Evolutionary conservation across 1,284 basidiomycete genomes (phyloP).

Genomic region (Melampsora americana): DNA sequence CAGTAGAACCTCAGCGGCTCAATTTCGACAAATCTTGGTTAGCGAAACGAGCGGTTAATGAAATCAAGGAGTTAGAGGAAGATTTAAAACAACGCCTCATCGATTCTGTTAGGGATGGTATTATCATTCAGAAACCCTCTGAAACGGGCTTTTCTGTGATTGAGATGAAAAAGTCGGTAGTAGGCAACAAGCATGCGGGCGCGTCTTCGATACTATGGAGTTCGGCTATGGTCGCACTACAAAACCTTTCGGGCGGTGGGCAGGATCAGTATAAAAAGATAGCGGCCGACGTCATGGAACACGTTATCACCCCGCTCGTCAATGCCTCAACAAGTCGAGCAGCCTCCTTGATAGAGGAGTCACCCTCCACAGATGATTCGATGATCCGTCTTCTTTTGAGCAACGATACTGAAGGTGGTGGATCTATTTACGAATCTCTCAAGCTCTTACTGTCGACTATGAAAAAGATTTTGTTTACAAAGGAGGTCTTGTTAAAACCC

Average conservation of each 20-base stretch:
- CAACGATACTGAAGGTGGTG: not conserved
- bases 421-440: slow-evolving; percentile 32
- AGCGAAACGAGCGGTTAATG: slow-evolving; percentile 25
- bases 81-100: slow-evolving; percentile 40
- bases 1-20: not conserved
- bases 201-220: slow-evolving; percentile 17
- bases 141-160: not conserved
- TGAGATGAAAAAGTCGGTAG: slow-evolving; percentile 15
- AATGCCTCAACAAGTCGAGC: not conserved
- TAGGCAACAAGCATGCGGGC: slow-evolving; percentile 4
- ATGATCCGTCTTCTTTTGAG: not conserved
- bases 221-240: slow-evolving; percentile 19
- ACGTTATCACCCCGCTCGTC: slow-evolving; percentile 24
- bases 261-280: slow-evolving; percentile 27
- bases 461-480: slow-evolving; percentile 22
- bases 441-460: slow-evolving; percentile 25
- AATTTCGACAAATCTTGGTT: slow-evolving; percentile 13
- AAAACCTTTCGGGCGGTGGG: slow-evolving; percentile 15
- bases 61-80: slow-evolving; percentile 41
- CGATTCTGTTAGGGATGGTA: slow-evolving; percentile 24
- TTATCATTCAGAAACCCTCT: not conserved
- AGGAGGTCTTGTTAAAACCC: slow-evolving; percentile 6
- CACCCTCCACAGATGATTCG: not conserved
- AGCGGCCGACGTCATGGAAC: slow-evolving; percentile 10
- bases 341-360: not conserved